These are phyloP conservation scores for Wickerhamiella alocasiicola DNA, from an alignment of 805 yeast genomes.

Conservation along the genomic window DNA sequence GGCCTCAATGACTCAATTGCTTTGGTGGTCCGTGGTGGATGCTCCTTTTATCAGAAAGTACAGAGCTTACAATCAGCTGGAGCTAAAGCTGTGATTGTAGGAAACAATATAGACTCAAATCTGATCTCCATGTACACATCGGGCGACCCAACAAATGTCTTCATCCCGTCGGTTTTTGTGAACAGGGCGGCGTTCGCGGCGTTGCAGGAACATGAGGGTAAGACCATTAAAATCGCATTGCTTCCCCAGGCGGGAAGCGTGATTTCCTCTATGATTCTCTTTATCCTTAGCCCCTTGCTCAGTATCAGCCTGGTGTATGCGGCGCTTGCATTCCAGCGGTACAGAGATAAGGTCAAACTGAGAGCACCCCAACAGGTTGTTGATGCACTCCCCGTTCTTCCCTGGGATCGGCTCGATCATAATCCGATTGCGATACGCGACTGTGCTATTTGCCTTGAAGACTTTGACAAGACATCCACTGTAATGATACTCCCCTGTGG, in stretches of 20 bases:
- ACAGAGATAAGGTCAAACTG: conserved; percentile 25
- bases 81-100: conserved; percentile 44
- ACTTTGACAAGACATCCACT: conserved; percentile 36
- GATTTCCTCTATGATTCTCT: conserved; percentile 28
- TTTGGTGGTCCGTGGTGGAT: conserved; percentile 37
- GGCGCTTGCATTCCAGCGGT: conserved; percentile 27
- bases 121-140: conserved; percentile 44
- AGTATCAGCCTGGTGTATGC: conserved; percentile 29
- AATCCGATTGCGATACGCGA: conserved; percentile 31
- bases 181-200: conserved; percentile 33
- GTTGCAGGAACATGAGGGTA: conserved; percentile 17
- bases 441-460: conserved; percentile 50
- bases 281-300: conserved; percentile 32
- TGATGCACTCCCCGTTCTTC: conserved; percentile 28
- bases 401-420: conserved; percentile 21
- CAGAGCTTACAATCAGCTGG: conserved; percentile 33
- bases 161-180: conserved; percentile 42
- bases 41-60: conserved; percentile 44
- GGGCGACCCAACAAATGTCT: conserved; percentile 33
- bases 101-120: conserved; percentile 37
- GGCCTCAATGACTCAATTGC: conserved; percentile 25
- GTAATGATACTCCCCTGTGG: conserved; percentile 46
- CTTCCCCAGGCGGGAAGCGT: conserved; percentile 25
- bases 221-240: conserved; percentile 18
- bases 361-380: conserved; percentile 30